These are phyloP conservation scores for Saccharomycopsis phalli DNA, from an alignment of 1,139 yeast genomes.

Conservation along the genomic window DNA sequence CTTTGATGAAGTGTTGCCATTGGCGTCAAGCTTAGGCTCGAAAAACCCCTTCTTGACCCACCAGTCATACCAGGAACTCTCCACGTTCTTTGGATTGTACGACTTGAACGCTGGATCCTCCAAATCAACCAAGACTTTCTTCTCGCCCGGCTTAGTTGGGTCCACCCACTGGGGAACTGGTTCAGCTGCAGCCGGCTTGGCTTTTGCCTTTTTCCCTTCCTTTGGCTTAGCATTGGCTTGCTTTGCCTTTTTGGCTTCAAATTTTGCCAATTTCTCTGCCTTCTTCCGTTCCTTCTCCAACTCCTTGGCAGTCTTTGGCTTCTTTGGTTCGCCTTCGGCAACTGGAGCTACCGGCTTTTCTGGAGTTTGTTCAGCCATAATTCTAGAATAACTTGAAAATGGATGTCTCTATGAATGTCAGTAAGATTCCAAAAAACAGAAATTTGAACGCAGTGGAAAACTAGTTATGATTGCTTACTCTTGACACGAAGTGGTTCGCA, in stretches of 20 bases:
- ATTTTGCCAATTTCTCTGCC: conserved; percentile 94
- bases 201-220: conserved; percentile 49
- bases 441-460: neutral
- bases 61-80: conserved; percentile 97
- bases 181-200: conserved; percentile 61
- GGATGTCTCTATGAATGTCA: neutral
- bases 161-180: conserved; percentile 78
- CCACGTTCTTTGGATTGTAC: conserved; percentile 86
- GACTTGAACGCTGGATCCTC: conserved; percentile 94
- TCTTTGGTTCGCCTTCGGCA: conserved; percentile 21
- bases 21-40: conserved; percentile 72
- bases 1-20: conserved; percentile 70
- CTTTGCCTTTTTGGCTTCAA: conserved; percentile 86
- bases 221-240: conserved; percentile 31
- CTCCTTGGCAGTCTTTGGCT: conserved; percentile 57
- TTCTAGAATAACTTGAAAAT: conserved; percentile 8
- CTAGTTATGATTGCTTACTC: no score
- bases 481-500: no score
- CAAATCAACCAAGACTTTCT: conserved; percentile 72
- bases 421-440: neutral
- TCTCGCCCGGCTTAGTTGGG: conserved; percentile 78
- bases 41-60: conserved; percentile 87
- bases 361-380: conserved; percentile 9
- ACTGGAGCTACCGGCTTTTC: conserved; percentile 24
- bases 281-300: conserved; percentile 90